Conservation (phyloP, 2,329 filamentous ascomycete species). For the Fusarium ambrosium region DNA sequence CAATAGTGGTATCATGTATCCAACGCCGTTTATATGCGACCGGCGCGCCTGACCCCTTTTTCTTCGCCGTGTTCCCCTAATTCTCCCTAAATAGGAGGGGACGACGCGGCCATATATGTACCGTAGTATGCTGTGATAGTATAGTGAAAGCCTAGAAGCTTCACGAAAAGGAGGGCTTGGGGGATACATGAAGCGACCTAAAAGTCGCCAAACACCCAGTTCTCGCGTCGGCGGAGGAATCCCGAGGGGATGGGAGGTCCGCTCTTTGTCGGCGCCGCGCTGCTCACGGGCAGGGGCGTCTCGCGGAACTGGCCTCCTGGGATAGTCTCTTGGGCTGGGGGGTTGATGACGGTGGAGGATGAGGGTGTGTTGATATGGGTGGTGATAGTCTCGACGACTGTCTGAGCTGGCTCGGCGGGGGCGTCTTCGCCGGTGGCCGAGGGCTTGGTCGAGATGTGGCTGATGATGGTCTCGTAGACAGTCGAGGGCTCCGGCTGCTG, state of each 20-base stretch:
- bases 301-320: constrained; percentile 44
- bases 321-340: constrained; percentile 25
- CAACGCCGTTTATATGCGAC: constrained; percentile 47
- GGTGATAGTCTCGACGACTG: constrained; percentile 28
- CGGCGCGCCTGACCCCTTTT: constrained; percentile 30
- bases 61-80: background rate
- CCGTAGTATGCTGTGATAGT: constrained; percentile 20
- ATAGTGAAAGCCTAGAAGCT: background rate
- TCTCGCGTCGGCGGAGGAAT: constrained; percentile 42
- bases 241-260: constrained; percentile 35
- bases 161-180: background rate
- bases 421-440: background rate
- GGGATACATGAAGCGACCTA: constrained; percentile 20
- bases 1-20: constrained; percentile 47
- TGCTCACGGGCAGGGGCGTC: constrained; percentile 24
- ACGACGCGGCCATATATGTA: constrained; percentile 31
- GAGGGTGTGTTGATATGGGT: constrained; percentile 28
- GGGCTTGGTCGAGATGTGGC: background rate
- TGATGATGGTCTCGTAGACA: background rate
- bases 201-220: constrained; percentile 44
- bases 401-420: constrained; percentile 22
- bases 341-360: constrained; percentile 8
- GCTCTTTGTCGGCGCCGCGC: constrained; percentile 11
- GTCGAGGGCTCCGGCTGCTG: background rate
- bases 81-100: constrained; percentile 4